Evolutionary conservation across 2,329 filamentous ascomycete genomes (phyloP), one percentile per base, ranked within the genome.

Genomic region (Rhynchosporium agropyri): DNA sequence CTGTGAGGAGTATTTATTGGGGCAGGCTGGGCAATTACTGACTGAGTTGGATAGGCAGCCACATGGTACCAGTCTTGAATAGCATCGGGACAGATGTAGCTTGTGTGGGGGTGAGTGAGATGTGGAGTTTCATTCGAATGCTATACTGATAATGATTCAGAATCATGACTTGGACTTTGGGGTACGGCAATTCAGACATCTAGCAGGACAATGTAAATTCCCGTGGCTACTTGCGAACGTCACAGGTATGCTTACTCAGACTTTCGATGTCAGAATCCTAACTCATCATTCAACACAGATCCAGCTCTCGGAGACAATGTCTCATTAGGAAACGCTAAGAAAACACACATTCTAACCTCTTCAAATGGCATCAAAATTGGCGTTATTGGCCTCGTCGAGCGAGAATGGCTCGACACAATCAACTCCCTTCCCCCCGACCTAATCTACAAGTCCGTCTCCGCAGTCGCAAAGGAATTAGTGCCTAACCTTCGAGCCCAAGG

Each of bases 321-420:
- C 15, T 50, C 63, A 9, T 33, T 65, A 9, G 63, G 63, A 33
- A 65, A 65, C 45, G 60, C 63, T 20, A 48, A 46, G 50, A 65
- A 65, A 48, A 65, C 63, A 38, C 33, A 60, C 31, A 65, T 65
- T 31, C 20, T 65, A 45, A 65, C 60, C 8, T 59, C 63, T 2
- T 65, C 63, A 10, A 65, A 65, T 29, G 63, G 63, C 12, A 65
- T 65, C 55, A 65, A 65, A 55, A 62, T 65, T 15, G 63, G 63
- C 48, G 56, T 65, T 36, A 65, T 65, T 54, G 63, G 63, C n/a
- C 63, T 65, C 10, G 63, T 65, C 10, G 63, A 65, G 38, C 63
- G 63, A 36, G 63, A 65, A 53, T 65, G 63, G 63, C 63, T 65
- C 2, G 63, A 65, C 36, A 65, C 63, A 28, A 65, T 65, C 45